Evolutionary conservation across 2,329 filamentous ascomycete genomes (phyloP).

Genomic region (Tolypocladium tropicale): DNA sequence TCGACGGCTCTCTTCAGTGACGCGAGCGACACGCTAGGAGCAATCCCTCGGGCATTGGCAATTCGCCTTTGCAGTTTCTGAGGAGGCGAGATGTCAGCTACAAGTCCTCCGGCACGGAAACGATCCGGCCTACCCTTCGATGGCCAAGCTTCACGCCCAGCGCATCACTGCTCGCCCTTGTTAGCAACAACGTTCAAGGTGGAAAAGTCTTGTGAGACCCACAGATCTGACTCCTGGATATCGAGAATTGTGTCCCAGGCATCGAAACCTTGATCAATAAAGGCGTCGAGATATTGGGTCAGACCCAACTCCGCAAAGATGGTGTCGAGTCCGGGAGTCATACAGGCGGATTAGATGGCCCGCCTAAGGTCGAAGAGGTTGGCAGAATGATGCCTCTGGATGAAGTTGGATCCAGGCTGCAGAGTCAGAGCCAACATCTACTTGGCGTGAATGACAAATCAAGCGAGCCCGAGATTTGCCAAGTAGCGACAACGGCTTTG

Average conservation of each 20-base stretch:
- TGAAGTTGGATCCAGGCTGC: background rate
- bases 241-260: constrained; percentile 76
- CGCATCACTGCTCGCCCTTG: constrained; percentile 43
- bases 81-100: constrained; percentile 3
- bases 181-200: constrained; percentile 8
- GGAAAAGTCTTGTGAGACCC: constrained; percentile 20
- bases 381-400: background rate
- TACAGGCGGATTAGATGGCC: constrained; percentile 14
- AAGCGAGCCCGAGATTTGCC: background rate
- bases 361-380: background rate
- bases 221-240: constrained; percentile 78
- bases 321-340: constrained; percentile 49
- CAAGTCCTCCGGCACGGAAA: constrained; percentile 2
- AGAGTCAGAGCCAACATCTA: constrained; percentile 7
- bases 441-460: background rate
- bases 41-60: constrained; percentile 58
- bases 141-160: constrained; percentile 73
- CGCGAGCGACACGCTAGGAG: constrained; percentile 42
- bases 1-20: constrained; percentile 41
- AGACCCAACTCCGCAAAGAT: constrained; percentile 69
- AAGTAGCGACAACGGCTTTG: background rate
- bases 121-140: constrained; percentile 50
- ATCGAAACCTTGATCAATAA: constrained; percentile 74
- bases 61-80: constrained; percentile 79
- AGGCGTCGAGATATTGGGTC: constrained; percentile 62